Evolutionary conservation across 2,329 filamentous ascomycete genomes (phyloP), one percentile per base, ranked within the genome.

Genomic region (Tolypocladium endophyticum): DNA sequence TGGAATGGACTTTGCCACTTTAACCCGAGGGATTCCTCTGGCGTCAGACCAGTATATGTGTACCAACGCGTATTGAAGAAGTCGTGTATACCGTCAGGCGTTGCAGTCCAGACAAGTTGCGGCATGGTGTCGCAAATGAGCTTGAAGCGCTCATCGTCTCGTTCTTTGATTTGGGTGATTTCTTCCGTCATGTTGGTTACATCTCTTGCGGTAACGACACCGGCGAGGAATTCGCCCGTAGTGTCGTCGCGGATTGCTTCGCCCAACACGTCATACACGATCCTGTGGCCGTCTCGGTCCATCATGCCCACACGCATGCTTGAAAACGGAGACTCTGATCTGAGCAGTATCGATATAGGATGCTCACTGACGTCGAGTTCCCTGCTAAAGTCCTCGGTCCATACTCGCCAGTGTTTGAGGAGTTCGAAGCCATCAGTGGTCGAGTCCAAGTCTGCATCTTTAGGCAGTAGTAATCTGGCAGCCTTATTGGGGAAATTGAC

Each of bases 11-110:
- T 73, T 65, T 77, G 75, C 87, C 87, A 90, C 2, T 81, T 81
- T 36, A 77, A 67, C 0, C 87, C 88, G 2, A 87, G 64, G 33
- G 84, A 88, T 12, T 86, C 76, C 53, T 87, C 82, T 12, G 79
- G 76, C 0, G 79, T 80, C 30, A 91, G 72, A 0, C 89, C 87
- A 0, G 89, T 92, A 66, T 89, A 92, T n/a, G 84, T 81, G 67
- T 89, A 90, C 87, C 89, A 93, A n/a, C 86, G 77, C 55, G 84
- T 82, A 61, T 88, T 89, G 71, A 87, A 92, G 73, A 90, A 92
- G 66, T 92, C 88, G 64, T 84, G 80, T 33, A 76, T 65, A 0
- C 89, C 89, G 20, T 87, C 81, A 0, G 87, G 79, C 0, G 74
- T 84, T 0, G 88, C 83, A 0, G 87, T 91, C 88, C 89, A 93